Base-by-base conservation (phyloP, 1,139 yeast species). In the Diutina siamensis region DNA sequence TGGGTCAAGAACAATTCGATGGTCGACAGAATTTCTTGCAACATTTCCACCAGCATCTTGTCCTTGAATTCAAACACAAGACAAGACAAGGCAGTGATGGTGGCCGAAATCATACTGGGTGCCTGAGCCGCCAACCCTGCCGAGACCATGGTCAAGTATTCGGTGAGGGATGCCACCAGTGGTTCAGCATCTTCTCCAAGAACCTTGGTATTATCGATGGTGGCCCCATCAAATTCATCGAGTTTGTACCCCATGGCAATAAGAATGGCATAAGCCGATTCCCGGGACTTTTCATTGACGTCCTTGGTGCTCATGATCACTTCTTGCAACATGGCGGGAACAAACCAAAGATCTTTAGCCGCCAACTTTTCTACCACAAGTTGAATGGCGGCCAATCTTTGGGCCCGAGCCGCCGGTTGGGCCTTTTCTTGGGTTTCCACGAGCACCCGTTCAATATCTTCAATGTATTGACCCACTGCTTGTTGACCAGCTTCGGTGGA, bases 91-190 rank as follows among this genome's bases (percentile, higher is more conserved):
- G 96, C 95, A 8, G 96, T 87, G 53, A 94, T 80, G 15, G 97
- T 83, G 17, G 97, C 97, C 56, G 96, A 85, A 44, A 92, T 84
- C 96, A 89, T 89, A 62, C 89, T 95, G 31, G 94, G 92, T 38
- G 94, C 76, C 54, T 83, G 82, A 47, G 96, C 97, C 34, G 94
- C 96, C 53, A 94, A 72, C 65, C 98, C 99, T 44, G 97, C 98
- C 63, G 94, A 80, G 21, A 92, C 83, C 84, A 92, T 87, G 32
- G 94, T 87, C 67, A 92, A 86, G 59, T 72, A 88, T 63, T 88
- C 97, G 44, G 80, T 74, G 50, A 92, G 71, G 17, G 78, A 71
- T 9, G 95, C 95, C 47, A 74, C 70, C 1, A 82, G 69, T 49
- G 76, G 74, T 15, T 83, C 82, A 36, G 80, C 75, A 46, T 75